These are phyloP conservation scores for Irpex sp. DNA, from an alignment of 1,284 basidiomycete species.

Conservation along the genomic window DNA sequence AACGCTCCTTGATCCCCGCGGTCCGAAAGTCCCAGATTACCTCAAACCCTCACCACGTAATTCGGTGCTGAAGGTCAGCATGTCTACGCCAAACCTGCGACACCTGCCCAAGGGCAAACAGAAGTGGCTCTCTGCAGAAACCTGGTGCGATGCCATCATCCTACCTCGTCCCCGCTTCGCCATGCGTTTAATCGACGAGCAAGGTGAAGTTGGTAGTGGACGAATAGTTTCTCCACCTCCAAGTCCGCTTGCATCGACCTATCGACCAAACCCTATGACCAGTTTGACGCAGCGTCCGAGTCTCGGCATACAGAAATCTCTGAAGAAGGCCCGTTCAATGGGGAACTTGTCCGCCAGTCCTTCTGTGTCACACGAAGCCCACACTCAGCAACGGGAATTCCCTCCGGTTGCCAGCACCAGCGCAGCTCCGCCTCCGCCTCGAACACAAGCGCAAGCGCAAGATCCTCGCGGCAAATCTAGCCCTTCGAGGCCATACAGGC, in stretches of 20 bases:
- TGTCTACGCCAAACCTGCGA: slow-evolving; percentile 62
- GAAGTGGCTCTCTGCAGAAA: slow-evolving; percentile 67
- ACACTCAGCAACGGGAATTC: background rate
- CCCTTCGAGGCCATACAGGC: slow-evolving; percentile 20
- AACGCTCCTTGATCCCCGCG: slow-evolving; percentile 20
- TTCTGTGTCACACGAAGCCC: slow-evolving; percentile 6
- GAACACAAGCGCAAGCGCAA: slow-evolving; percentile 11
- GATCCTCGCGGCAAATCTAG: slow-evolving; percentile 1
- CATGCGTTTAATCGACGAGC: slow-evolving; percentile 30
- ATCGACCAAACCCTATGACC: background rate
- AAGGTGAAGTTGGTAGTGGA: slow-evolving; percentile 19
- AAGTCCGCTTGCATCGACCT: slow-evolving; percentile 34
- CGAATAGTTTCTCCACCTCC: slow-evolving; percentile 48
- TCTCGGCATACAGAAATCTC: slow-evolving; percentile 2
- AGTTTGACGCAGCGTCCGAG: slow-evolving; percentile 8
- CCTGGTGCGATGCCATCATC: slow-evolving; percentile 75
- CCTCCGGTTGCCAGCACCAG: background rate
- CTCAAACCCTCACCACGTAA: slow-evolving; percentile 19
- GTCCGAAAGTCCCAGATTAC: slow-evolving; percentile 16
- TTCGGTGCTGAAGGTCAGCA: slow-evolving; percentile 43
- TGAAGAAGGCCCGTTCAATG: slow-evolving; percentile 22
- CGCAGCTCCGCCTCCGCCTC: slow-evolving; percentile 12
- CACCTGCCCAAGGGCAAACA: slow-evolving; percentile 42
- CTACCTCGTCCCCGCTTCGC: slow-evolving; percentile 71
- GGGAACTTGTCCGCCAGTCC: slow-evolving; percentile 14